A percentile compares a stretch with the other conserved stretches of the same genome.
These are phyloP conservation scores for Aspergillus awamori DNA, from an alignment of 2,329 filamentous ascomycete genomes.

Conservation along the genomic window DNA sequence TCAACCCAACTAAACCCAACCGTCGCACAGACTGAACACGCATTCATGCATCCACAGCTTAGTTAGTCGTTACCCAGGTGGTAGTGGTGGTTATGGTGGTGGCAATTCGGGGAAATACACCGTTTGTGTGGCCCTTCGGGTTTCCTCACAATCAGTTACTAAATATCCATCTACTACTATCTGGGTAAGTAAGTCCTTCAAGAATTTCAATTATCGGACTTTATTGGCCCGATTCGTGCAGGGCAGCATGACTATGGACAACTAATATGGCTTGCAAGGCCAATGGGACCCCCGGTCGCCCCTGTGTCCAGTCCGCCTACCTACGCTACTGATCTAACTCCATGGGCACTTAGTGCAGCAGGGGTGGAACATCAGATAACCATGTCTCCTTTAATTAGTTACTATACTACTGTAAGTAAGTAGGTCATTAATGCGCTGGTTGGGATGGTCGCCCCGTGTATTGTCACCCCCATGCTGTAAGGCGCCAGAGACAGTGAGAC, in stretches of 20 bases:
- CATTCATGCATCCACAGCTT: slow-evolving; percentile 20
- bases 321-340: not conserved
- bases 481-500: not conserved
- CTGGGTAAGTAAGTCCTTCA: not conserved
- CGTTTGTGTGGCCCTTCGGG: not conserved
- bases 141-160: slow-evolving; percentile 8
- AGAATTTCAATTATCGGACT: not conserved
- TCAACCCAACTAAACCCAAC: no score
- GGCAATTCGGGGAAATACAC: slow-evolving; percentile 20
- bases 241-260: slow-evolving; percentile 4
- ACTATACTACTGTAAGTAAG: not conserved
- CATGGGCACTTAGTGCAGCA: not conserved
- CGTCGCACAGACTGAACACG: slow-evolving; percentile 18
- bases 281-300: slow-evolving; percentile 1
- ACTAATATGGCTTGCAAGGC: not conserved
- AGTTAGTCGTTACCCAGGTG: not conserved
- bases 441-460: not conserved
- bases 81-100: slow-evolving; percentile 6
- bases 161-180: not conserved
- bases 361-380: not conserved
- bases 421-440: not conserved
- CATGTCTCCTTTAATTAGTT: not conserved
- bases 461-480: not conserved
- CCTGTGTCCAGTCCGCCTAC: not conserved
- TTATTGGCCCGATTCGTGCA: slow-evolving; percentile 1